A percentile compares a stretch with the other conserved stretches of the same genome.
phyloP scores from a whole-genome alignment of 75 land plant species.

The Pinus tabuliformis region DNA sequence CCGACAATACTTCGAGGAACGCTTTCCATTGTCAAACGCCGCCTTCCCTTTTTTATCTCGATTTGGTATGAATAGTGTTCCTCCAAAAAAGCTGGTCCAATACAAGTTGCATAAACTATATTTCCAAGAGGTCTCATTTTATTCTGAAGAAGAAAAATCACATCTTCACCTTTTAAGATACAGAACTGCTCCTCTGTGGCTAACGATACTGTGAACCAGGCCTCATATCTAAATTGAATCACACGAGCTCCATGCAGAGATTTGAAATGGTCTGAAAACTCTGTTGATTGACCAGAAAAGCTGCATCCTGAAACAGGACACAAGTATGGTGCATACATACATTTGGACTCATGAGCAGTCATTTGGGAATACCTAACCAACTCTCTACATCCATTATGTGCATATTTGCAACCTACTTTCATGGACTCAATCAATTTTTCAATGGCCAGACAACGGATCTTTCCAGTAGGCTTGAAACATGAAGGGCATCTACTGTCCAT shows the following conservation, averaged over 20 bases:
- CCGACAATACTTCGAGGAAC: constrained; percentile 23
- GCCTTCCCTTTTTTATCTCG: constrained; percentile 23
- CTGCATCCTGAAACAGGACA: constrained; percentile 52
- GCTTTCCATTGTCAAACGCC: constrained; percentile 33
- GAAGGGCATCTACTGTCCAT: constrained; percentile 56
- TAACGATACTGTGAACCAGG: constrained; percentile 24
- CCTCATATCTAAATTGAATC: constrained; percentile 29
- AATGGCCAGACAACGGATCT: constrained; percentile 63
- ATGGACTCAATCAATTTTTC: constrained; percentile 74
- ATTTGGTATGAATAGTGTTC: constrained; percentile 40
- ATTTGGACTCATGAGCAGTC: constrained; percentile 43
- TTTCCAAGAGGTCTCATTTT: constrained; percentile 39
- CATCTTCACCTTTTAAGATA: constrained; percentile 48
- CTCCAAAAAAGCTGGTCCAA: constrained; percentile 29
- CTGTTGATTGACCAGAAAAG: constrained; percentile 27
- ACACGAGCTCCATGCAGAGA: constrained; percentile 29
- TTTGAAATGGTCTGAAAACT: constrained; percentile 42
- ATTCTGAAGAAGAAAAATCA: constrained; percentile 48
- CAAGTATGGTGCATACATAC: constrained; percentile 41
- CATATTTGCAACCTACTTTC: constrained; percentile 42
- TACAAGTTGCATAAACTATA: constrained; percentile 25
- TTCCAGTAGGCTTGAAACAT: constrained; percentile 51
- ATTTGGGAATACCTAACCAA: constrained; percentile 26
- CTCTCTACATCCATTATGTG: constrained; percentile 46
- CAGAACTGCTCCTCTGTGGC: constrained; percentile 20